These are phyloP conservation scores for Antitrichia curtipendula DNA, from an alignment of 225 moss, liverwort and hornwort species.

Conservation along the genomic window DNA sequence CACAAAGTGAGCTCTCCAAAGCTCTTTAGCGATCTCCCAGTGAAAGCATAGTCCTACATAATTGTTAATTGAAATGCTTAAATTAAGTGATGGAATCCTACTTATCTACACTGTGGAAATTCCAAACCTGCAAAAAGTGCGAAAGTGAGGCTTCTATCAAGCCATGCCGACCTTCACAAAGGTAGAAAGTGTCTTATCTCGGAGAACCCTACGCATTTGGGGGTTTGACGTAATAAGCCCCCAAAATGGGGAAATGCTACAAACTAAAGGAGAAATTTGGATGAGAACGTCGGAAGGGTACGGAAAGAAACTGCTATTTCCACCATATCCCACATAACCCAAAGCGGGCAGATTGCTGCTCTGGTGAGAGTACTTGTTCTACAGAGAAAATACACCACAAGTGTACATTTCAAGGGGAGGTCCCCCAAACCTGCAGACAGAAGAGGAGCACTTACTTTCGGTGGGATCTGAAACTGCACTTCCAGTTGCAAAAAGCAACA, in stretches of 20 bases:
- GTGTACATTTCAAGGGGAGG: neutral
- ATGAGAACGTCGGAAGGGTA: neutral
- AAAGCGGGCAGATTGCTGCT: neutral
- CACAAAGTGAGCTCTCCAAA: neutral
- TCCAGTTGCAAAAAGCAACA: neutral
- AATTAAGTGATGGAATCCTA: neutral
- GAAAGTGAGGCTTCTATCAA: neutral
- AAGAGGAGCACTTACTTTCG: constrained; percentile 17
- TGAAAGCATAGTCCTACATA: neutral
- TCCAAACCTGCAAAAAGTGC: neutral
- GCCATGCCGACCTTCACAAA: neutral
- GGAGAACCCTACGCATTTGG: neutral
- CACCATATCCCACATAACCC: neutral
- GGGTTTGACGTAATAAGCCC: neutral
- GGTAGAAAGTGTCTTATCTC: neutral
- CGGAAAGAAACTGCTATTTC: neutral
- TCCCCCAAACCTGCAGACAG: neutral
- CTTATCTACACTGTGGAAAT: neutral
- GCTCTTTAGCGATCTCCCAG: neutral
- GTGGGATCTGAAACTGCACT: constrained; percentile 12
- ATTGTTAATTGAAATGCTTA: neutral
- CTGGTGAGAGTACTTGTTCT: neutral
- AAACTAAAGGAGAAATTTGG: neutral
- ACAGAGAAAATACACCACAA: neutral
- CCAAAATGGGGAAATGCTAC: neutral